Base-by-base conservation (phyloP, 176 grass and related monocot species). In the Elymus sibiricus region DNA sequence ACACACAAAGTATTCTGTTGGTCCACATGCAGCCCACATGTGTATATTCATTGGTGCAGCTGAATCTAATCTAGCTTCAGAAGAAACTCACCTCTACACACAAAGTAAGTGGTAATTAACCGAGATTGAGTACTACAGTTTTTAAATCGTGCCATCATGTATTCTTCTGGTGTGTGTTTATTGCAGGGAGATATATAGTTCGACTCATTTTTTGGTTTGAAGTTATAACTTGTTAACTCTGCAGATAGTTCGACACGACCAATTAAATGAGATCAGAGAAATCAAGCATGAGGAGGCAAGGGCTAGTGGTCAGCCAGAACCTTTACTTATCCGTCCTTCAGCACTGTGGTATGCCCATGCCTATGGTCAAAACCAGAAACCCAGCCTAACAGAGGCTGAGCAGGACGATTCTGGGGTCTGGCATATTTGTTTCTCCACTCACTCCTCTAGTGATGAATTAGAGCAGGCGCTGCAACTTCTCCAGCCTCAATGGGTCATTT, bases 371-470 rank as follows among this genome's bases (percentile, higher is more conserved):
- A 76, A 49, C 42, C 70, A 60, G 58, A 92, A 92, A 53, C 85
- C 77, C 39, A 90, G 53, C 78, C 31, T 93, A 78, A 88, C 83
- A 68, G 95, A 98, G 89, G 84, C 91, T 68, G 83, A 81, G 63
- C 85, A 68, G 77, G 93, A 98, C 68, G 93, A 89, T 46, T 92
- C 87, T 83, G 91, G 91, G 31, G 29, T 98, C 19, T 95, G 93
- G 91, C 95, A 94, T 83, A 63, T 95, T 31, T 98, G 95, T 78
- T 93, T 93, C 87, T 93, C 95, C 34, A 95, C 92, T 80, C 95
- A 98, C 78, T 95, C 95, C 15, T 98, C 95, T 56, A 77, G 81
- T 28, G 86, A 92, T 44, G 93, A 98, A 85, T 76, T 95, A 72
- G 93, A 95, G 60, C 91, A 87, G 11, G 83, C 88, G 32, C 29